These are phyloP conservation scores for Piromyces finnis DNA, from an alignment of 192 early-diverging fungal species.

Conservation along the genomic window DNA sequence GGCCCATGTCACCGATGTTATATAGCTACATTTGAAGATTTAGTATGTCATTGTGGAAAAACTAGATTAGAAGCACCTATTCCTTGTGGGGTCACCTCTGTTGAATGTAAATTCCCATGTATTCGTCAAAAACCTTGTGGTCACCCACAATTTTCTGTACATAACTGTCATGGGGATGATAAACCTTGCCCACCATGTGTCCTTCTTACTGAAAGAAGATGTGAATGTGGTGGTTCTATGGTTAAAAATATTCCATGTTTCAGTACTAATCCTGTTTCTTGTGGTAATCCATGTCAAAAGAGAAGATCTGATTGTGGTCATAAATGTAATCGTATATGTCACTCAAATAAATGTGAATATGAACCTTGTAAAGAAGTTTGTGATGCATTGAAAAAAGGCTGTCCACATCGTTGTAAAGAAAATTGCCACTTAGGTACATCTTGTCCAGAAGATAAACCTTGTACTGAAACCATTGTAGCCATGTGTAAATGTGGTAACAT, in stretches of 20 bases:
- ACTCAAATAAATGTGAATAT: slow-evolving; percentile 48
- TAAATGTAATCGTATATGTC: slow-evolving; percentile 64
- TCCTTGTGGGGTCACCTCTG: slow-evolving; percentile 60
- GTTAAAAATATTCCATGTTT: neutral
- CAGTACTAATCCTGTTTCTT: slow-evolving; percentile 22
- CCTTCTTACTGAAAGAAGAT: slow-evolving; percentile 49
- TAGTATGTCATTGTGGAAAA: slow-evolving; percentile 70
- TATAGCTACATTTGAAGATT: slow-evolving; percentile 58
- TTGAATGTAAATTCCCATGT: slow-evolving; percentile 58
- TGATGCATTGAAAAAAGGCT: slow-evolving; percentile 51
- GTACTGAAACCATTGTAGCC: slow-evolving; percentile 30
- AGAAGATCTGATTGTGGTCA: slow-evolving; percentile 49
- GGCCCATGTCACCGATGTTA: slow-evolving; percentile 3
- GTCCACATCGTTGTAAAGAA: slow-evolving; percentile 61
- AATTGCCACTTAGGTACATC: slow-evolving; percentile 57
- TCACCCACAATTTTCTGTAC: slow-evolving; percentile 46
- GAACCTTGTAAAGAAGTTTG: slow-evolving; percentile 54
- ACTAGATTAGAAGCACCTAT: slow-evolving; percentile 69
- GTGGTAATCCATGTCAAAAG: slow-evolving; percentile 47
- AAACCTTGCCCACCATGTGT: slow-evolving; percentile 83
- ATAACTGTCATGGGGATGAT: slow-evolving; percentile 73
- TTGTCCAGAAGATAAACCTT: slow-evolving; percentile 62
- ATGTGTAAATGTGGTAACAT: slow-evolving; percentile 63
- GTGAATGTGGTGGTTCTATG: slow-evolving; percentile 4
- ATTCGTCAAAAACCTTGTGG: slow-evolving; percentile 52